Base-by-base conservation (phyloP, 1,284 basidiomycete genomes). In the Ganoderma sinense region DNA sequence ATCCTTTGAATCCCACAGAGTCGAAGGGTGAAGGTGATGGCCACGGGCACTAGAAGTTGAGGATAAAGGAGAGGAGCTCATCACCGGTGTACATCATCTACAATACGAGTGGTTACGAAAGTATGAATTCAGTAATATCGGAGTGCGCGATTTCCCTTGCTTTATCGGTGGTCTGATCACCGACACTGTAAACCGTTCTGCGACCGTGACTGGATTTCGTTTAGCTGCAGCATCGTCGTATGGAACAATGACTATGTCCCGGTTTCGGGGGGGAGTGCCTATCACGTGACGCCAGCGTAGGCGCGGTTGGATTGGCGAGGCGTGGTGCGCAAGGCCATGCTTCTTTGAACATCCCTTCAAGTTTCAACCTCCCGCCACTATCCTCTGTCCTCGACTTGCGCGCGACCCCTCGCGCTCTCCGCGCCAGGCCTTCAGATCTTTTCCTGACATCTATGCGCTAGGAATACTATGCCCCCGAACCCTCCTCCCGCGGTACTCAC, bases 21-120 rank as follows among this genome's bases (percentile, higher is more conserved):
- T 87, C 90, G 78, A 91, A 91, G 83, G 87, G 86, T 70, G 91
- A 94, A 79, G 85, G 72, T 55, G 79, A 80, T 63, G 73, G 75
- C 14, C 79, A 80, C 68, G 79, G 77, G 56, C 79, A 80, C 66
- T 80, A 69, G 70, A 76, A 62, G 8, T 31, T 48, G 36, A 58
- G 36, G 62, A 59, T 64, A 56, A 67, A 69, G 53, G 65, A 69
- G 69, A 45, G 67, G 55, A 72, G 62, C 43, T 62, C 59, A 56
- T 64, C 53, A 62, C 63, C 41, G 62, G 45, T 65, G 71, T 75
- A 73, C 71, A 74, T 74, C 71, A 72, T 66, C 51, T 68, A 66
- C 64, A 23, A 36, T 69, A 69, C 68, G 43, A 71, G 68, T 73
- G 66, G 64, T 68, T 58, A 60, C n/a, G 36, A 61, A 33, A 13